Base-by-base conservation (phyloP, 257 asterid genomes). In the Rhazya stricta region DNA sequence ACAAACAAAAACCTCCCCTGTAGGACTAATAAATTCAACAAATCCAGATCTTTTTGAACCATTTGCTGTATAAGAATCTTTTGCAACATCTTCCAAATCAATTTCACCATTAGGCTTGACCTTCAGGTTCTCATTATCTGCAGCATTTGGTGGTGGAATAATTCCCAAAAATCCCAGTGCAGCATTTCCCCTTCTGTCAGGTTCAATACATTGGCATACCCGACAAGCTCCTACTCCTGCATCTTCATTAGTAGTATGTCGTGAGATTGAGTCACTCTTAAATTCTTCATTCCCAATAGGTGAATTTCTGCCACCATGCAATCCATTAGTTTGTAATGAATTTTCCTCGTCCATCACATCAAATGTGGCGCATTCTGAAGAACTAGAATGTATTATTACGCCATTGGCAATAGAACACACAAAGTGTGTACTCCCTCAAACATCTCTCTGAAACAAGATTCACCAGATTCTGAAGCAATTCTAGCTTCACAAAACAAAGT, bases 191-290 rank as follows among this genome's bases (percentile, higher is more conserved):
- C 81, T 87, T 85, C 89, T 86, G 79, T 93, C 97, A 68, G 94
- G 84, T 79, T 91, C 96, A 56, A 71, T 74, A 67, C 98, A 93
- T 23, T 93, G 98, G 82, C 98, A 93, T 80, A 93, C 98, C 74
- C 98, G 88, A 86, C 98, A 93, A 70, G 93, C 80, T 36, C 79
- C 71, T 30, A 77, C 53, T 63, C 90, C 89, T 65, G 81, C 77
- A 63, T 91, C 97, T 73, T 79, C 83, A 81, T 86, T 91, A 75
- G 76, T 61, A 81, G 89, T 79, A 69, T 69, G 79, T 69, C 84
- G 74, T 36, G 95, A 82, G 37, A 74, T 74, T 67, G 86, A 82
- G 51, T 75, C 79, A 65, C 21, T 63, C 67, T 79, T 77, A 39
- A 83, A 77, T 76, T 79, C 86, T 81, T 79, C 85, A 71, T 76